Conservation (phyloP, 2,329 filamentous ascomycete genomes). For the Bipolaris gigantea region DNA sequence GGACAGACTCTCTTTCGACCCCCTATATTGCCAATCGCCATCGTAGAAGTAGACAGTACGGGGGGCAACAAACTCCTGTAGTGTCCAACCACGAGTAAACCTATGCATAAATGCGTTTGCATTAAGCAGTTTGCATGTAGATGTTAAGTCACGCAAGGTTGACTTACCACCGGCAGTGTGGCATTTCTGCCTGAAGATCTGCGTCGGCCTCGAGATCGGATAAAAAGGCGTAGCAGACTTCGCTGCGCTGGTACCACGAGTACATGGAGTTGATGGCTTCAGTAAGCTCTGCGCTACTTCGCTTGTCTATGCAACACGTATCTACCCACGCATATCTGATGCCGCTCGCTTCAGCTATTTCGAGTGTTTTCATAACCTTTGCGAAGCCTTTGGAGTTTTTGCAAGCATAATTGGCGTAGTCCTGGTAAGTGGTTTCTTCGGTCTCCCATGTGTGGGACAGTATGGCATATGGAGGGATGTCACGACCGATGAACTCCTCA, state of each 20-base stretch:
- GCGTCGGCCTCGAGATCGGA: background rate
- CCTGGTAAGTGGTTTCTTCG: background rate
- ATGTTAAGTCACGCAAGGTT: background rate
- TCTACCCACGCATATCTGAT: background rate
- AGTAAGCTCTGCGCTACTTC: conserved; percentile 11
- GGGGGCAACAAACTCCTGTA: conserved; percentile 2
- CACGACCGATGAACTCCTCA: background rate
- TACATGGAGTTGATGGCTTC: conserved; percentile 19
- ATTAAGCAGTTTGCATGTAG: too few species aligned
- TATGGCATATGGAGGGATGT: background rate
- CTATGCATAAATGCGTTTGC: too few species aligned
- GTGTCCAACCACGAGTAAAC: background rate
- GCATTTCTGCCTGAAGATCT: background rate
- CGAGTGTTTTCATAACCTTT: background rate
- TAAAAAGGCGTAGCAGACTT: conserved; percentile 14
- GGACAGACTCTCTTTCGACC: background rate
- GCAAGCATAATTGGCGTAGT: background rate
- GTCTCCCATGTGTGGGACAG: background rate
- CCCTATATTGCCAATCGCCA: background rate
- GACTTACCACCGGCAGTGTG: background rate
- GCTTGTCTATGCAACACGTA: conserved; percentile 15
- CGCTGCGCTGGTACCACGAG: conserved; percentile 11
- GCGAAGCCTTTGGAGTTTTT: background rate
- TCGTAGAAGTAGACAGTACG: background rate
- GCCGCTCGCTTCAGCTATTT: background rate